Evolutionary conservation across 768 basidiomycete genomes (phyloP).

Genomic region (Amanita rubescens): DNA sequence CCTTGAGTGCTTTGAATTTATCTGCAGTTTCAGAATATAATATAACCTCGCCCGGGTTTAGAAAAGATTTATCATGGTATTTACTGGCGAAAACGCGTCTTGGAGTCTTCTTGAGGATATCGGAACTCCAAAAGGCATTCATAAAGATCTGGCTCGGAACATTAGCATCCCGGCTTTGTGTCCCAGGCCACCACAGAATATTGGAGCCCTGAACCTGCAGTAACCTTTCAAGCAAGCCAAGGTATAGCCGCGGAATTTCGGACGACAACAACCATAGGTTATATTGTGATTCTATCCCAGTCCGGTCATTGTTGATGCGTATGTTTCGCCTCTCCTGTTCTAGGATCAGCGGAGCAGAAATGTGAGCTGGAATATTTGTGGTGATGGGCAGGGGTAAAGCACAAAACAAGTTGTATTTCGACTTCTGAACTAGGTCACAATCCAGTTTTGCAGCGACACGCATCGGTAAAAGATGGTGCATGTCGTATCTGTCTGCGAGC

Average conservation of each 20-base stretch:
- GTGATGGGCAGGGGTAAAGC: conserved; percentile 33
- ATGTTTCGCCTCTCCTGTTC: no score
- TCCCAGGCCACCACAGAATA: conserved; percentile 33
- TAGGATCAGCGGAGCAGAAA: no score
- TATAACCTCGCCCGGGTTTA: conserved; percentile 17
- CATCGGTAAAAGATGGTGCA: no score
- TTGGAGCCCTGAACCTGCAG: conserved; percentile 10
- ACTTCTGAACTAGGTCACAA: neutral
- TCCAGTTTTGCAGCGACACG: conserved; percentile 24
- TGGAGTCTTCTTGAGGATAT: conserved; percentile 16
- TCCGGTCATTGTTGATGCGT: conserved; percentile 31
- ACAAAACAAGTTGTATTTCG: conserved; percentile 30
- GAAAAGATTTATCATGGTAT: conserved; percentile 9
- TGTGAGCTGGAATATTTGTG: conserved; percentile 36
- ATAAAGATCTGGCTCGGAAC: conserved; percentile 14
- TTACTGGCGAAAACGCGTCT: conserved; percentile 21
- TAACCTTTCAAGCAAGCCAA: conserved; percentile 28
- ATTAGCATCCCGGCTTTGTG: conserved; percentile 11
- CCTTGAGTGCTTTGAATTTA: conserved; percentile 8
- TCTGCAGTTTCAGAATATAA: conserved; percentile 16
- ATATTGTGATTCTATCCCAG: conserved; percentile 25
- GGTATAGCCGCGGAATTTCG: conserved; percentile 30
- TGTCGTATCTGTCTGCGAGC: conserved; percentile 3
- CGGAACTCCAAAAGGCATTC: no score
- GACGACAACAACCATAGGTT: conserved; percentile 35